Conservation (phyloP, 225 moss, liverwort and hornwort genomes). For the Polytrichum commune region DNA sequence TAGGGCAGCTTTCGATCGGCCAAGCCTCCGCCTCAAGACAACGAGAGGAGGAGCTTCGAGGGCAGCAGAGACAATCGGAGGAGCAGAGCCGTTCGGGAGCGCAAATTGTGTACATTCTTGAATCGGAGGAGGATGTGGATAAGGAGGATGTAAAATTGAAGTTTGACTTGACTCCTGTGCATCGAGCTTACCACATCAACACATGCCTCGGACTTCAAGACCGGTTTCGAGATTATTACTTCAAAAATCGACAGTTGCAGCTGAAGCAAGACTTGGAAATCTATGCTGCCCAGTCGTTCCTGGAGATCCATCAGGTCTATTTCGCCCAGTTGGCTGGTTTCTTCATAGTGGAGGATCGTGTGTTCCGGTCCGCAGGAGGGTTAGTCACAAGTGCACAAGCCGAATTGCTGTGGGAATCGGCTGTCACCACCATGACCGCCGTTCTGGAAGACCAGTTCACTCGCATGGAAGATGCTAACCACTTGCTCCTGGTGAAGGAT, state of each 20-base stretch:
- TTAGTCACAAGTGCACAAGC: conserved; percentile 75
- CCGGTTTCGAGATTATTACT: conserved; percentile 93
- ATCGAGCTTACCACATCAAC: conserved; percentile 89
- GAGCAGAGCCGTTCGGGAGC: conserved; percentile 94
- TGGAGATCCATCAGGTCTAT: conserved; percentile 88
- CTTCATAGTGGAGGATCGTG: conserved; percentile 98
- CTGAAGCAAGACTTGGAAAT: conserved; percentile 85
- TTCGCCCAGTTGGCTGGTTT: conserved; percentile 95
- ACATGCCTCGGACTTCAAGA: conserved; percentile 89
- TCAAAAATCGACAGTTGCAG: conserved; percentile 92
- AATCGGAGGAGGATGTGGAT: conserved; percentile 85
- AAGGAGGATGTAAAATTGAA: conserved; percentile 85
- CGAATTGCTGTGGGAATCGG: conserved; percentile 93
- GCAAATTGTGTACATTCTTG: conserved; percentile 85
- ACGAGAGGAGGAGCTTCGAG: conserved; percentile 84
- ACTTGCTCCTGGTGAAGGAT: conserved; percentile 91
- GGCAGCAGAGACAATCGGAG: conserved; percentile 85
- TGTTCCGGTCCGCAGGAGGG: conserved; percentile 91
- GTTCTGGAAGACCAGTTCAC: conserved; percentile 97
- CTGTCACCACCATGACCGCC: conserved; percentile 79
- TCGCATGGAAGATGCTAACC: conserved; percentile 85
- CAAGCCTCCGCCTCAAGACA: conserved; percentile 87
- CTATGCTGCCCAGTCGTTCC: conserved; percentile 76
- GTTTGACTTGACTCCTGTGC: conserved; percentile 93
- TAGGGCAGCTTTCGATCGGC: conserved; percentile 85